Base-by-base conservation (phyloP, 2,329 filamentous ascomycete genomes). In the Trichoderma koningii region DNA sequence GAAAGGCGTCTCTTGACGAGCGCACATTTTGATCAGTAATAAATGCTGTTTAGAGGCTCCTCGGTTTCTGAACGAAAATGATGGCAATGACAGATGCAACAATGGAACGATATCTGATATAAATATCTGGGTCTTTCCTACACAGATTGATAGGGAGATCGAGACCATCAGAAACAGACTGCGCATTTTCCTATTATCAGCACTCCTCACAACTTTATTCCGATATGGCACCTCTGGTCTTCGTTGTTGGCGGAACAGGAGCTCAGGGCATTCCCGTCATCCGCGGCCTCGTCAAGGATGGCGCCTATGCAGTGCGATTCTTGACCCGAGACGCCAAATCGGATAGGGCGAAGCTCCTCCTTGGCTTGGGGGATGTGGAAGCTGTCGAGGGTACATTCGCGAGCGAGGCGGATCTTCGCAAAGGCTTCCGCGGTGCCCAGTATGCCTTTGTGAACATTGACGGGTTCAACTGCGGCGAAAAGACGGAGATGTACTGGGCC, bases 371-470 rank as follows among this genome's bases (percentile, higher is more conserved):
- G 1, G 77, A 82, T 42, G 79, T 85, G n/a, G 76, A 80, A 38
- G 73, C 84, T 2, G 55, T 83, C 7, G 70, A 77, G 60, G 83
- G 84, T 34, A 80, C 78, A 1, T 81, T 83, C 65, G 79, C 80
- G 21, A 78, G 75, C 45, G 82, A 84, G 68, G 65, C 68, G 0
- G 72, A 76, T 65, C 78, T 85, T 0, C 79, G 80, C 17, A 71
- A 73, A 1, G 80, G 79, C 0, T 81, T 83, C 69, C 69, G 70
- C 10, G 80, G 78, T 5, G 79, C 78, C 53, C 77, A 79, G 68
- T 80, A 78, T n/a, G 82, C 82, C 3, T 85, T 82, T 67, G 74
- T 85, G 55, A 85, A 85, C 69, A 80, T 83, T 48, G 83, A 85
- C 67, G 81, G 82, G 15, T 84, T 84, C 71, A 83, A 82, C 66